phyloP scores from a whole-genome alignment of 2,329 filamentous ascomycete species.

The Lasiodiplodia hormozganensis region DNA sequence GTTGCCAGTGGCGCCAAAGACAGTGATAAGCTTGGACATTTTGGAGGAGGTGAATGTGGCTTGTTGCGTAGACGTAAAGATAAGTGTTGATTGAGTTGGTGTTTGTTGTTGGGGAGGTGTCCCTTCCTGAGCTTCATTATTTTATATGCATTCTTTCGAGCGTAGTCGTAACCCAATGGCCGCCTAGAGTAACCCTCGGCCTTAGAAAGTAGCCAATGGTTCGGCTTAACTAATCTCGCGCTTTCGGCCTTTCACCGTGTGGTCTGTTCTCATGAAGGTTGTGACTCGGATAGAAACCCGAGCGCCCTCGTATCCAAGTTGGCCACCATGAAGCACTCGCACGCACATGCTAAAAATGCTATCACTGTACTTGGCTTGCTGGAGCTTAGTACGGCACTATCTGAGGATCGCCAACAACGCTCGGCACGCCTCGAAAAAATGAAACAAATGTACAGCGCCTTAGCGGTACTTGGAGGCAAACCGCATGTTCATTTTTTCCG shows the following conservation, averaged over 20 bases:
- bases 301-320: not conserved
- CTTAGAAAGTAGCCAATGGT: not conserved
- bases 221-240: not conserved
- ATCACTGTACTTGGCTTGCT: not conserved
- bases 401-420: too few relatives aligned
- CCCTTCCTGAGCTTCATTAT: not conserved
- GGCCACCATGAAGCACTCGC: not conserved
- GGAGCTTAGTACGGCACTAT: too few relatives aligned
- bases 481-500: too few relatives aligned
- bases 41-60: not conserved
- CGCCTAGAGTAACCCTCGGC: not conserved
- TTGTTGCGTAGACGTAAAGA: not conserved
- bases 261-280: not conserved
- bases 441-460: too few relatives aligned
- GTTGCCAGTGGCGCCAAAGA: constrained; percentile 66
- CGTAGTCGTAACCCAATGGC: not conserved
- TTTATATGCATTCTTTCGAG: not conserved
- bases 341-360: not conserved
- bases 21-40: constrained; percentile 55
- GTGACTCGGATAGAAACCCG: not conserved
- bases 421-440: too few relatives aligned
- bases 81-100: not conserved
- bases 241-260: not conserved
- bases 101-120: not conserved
- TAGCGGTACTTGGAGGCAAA: too few relatives aligned